A percentile compares a stretch with the other conserved stretches of the same genome.
Evolutionary conservation across 805 yeast genomes (phyloP).

Genomic region (Candida hungchunana): DNA sequence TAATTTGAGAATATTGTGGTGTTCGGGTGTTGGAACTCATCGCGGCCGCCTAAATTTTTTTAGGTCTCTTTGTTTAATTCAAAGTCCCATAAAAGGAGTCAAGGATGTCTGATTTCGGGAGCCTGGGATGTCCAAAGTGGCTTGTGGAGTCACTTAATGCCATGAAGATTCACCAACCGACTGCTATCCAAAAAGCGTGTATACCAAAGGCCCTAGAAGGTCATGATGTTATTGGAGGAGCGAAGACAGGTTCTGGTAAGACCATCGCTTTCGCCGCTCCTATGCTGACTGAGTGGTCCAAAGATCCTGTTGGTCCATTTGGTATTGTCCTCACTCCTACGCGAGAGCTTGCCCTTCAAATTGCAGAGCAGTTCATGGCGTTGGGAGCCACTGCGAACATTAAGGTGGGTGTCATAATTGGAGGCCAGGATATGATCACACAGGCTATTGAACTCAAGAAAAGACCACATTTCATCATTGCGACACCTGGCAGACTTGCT

Average conservation of each 20-base stretch:
- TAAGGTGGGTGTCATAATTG: slow-evolving; percentile 78
- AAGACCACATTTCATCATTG: slow-evolving; percentile 90
- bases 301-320: slow-evolving; percentile 89
- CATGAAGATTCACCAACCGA: slow-evolving; percentile 81
- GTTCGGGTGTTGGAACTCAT: no score
- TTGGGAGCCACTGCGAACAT: slow-evolving; percentile 87
- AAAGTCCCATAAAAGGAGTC: background rate
- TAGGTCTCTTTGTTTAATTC: no score
- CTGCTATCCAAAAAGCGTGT: slow-evolving; percentile 82
- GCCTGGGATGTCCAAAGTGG: slow-evolving; percentile 83
- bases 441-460: slow-evolving; percentile 80
- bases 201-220: slow-evolving; percentile 79
- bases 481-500: slow-evolving; percentile 96
- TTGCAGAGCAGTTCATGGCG: slow-evolving; percentile 94
- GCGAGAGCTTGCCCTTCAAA: slow-evolving; percentile 91
- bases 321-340: slow-evolving; percentile 90
- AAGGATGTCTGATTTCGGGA: slow-evolving; percentile 37
- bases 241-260: slow-evolving; percentile 97
- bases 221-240: slow-evolving; percentile 95
- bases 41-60: no score
- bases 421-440: slow-evolving; percentile 91
- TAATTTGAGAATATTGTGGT: no score
- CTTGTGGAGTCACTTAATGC: slow-evolving; percentile 72
- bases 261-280: slow-evolving; percentile 98
- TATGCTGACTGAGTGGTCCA: slow-evolving; percentile 90